A percentile compares a stretch with the other conserved stretches of the same genome.
phyloP scores from a whole-genome alignment of 805 yeast species.

The Wilhelminamyces savonicus region DNA sequence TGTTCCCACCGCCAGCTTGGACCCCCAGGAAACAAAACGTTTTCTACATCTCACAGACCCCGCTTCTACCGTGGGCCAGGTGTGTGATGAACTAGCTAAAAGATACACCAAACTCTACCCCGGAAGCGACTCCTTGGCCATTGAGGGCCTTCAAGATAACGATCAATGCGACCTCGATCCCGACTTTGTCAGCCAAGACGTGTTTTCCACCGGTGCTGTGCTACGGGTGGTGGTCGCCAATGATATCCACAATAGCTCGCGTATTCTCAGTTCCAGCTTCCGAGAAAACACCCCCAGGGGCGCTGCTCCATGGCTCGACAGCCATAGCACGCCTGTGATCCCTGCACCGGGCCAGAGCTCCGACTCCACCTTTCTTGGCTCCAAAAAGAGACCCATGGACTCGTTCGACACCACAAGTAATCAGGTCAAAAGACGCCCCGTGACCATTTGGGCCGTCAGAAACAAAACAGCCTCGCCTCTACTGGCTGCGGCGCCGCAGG shows the following conservation, averaged over 20 bases:
- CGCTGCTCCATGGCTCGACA: neutral
- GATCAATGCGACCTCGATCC: conserved; percentile 75
- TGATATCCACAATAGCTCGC: conserved; percentile 7
- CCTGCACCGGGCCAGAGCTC: conserved; percentile 3
- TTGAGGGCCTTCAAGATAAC: conserved; percentile 60
- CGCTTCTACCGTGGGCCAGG: conserved; percentile 37
- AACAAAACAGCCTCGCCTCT: too few relatives aligned
- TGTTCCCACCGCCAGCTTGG: conserved; percentile 12
- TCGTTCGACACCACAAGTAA: too few relatives aligned
- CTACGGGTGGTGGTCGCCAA: conserved; percentile 30
- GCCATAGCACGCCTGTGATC: conserved; percentile 5
- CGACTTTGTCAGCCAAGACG: conserved; percentile 60
- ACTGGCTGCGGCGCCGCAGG: too few relatives aligned
- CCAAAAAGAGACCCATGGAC: too few relatives aligned
- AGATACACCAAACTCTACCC: conserved; percentile 65
- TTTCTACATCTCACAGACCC: conserved; percentile 61
- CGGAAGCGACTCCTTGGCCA: conserved; percentile 44
- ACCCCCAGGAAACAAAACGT: conserved; percentile 28
- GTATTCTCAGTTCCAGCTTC: neutral
- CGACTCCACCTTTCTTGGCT: too few relatives aligned
- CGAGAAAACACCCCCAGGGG: conserved; percentile 3
- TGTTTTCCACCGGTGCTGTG: conserved; percentile 40
- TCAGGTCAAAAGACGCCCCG: too few relatives aligned
- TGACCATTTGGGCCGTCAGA: too few relatives aligned
- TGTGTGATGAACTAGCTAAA: conserved; percentile 47